phyloP scores from a whole-genome alignment of 2,329 filamentous ascomycete genomes.

The Nemania bipapillata region DNA sequence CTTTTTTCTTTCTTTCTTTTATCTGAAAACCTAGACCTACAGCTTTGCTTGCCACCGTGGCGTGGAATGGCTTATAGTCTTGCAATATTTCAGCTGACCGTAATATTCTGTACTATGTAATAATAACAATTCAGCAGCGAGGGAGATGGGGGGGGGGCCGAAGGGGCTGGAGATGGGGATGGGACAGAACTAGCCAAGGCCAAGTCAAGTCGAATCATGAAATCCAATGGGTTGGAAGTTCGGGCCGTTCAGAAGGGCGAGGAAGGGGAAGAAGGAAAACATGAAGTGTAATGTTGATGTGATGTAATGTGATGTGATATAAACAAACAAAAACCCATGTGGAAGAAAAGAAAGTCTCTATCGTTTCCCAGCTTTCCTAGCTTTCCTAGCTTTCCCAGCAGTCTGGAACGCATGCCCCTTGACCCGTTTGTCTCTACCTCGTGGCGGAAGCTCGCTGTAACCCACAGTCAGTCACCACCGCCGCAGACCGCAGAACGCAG shows the following conservation, averaged over 20 bases:
- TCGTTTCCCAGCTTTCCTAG: constrained; percentile 37
- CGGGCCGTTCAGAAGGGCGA: neutral
- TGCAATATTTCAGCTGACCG: constrained; percentile 4
- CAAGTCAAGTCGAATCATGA: neutral
- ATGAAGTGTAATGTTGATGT: no score
- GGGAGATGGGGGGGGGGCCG: neutral
- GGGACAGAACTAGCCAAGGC: constrained; percentile 8
- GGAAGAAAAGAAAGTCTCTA: no score
- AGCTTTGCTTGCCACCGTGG: constrained; percentile 6
- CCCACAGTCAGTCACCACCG: constrained; percentile 15
- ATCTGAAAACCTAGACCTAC: neutral
- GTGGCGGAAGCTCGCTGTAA: constrained; percentile 14
- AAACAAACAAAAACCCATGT: no score
- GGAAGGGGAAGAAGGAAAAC: neutral
- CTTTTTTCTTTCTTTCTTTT: neutral
- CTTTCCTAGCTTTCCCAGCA: constrained; percentile 38
- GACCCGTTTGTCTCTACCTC: constrained; percentile 28
- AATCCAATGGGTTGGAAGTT: constrained; percentile 21
- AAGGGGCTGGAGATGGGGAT: constrained; percentile 4
- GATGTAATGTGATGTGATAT: no score
- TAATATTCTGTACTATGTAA: neutral
- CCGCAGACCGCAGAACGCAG: no score
- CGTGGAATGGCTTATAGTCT: constrained; percentile 1
- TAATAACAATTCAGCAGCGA: constrained; percentile 10
- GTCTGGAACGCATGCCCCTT: constrained; percentile 48